Conservation (phyloP, 352 stramenopile species). For the Phytopythium aichiense region DNA sequence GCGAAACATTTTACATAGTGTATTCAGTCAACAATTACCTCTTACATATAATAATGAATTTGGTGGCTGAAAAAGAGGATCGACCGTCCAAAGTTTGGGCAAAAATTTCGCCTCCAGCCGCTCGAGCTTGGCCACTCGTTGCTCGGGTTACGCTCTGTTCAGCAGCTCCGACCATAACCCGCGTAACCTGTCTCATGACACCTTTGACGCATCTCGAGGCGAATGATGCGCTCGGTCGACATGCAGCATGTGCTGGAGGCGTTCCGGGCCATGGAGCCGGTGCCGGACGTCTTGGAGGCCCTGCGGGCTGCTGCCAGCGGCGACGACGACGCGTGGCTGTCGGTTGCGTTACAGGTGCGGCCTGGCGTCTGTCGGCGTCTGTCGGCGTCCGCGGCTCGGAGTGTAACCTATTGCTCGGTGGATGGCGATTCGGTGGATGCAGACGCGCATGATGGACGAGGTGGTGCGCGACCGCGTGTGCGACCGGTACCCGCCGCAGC, state of each 20-base stretch:
- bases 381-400: too few relatives aligned
- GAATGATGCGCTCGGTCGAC: too few relatives aligned
- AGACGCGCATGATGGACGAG: slow-evolving; percentile 48
- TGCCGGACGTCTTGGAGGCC: slow-evolving; percentile 29
- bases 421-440: not conserved
- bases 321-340: slow-evolving; percentile 29
- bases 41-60: too few relatives aligned
- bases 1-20: too few relatives aligned
- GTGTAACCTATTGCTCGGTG: not conserved
- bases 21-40: too few relatives aligned
- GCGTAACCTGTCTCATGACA: not conserved
- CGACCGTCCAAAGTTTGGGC: not conserved
- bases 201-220: not conserved
- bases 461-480: slow-evolving; percentile 55
- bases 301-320: slow-evolving; percentile 28
- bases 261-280: slow-evolving; percentile 64
- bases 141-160: not conserved
- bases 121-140: slow-evolving; percentile 3
- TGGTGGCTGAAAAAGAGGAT: too few relatives aligned
- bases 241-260: slow-evolving; percentile 30
- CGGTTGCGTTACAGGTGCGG: slow-evolving; percentile 52
- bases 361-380: too few relatives aligned
- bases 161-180: not conserved
- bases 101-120: not conserved
- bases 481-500: slow-evolving; percentile 54